Base-by-base conservation (phyloP, 2,329 filamentous ascomycete genomes). In the Hymenoscyphus infarciens region DNA sequence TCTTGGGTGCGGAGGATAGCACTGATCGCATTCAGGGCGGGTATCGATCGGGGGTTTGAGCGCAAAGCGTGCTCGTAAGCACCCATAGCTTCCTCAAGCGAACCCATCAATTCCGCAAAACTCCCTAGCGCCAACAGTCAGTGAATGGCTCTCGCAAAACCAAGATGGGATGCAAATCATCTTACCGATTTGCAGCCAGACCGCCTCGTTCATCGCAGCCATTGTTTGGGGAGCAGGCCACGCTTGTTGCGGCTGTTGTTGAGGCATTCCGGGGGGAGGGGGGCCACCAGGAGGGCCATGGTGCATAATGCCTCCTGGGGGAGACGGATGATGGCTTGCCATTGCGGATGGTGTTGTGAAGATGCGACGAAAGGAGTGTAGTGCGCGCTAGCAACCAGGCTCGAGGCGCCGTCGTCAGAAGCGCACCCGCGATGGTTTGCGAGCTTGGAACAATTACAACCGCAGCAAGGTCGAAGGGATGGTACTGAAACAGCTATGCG, bases 181-280 rank as follows among this genome's bases (percentile, higher is more conserved):
- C 87, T 67, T 88, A 97, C 92, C 94, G 70, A 98, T 90, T 75
- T 95, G 90, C 73, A 96, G 83, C 94, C 94, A 98, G 61, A 96
- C 87, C 57, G 84, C 83, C 78, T 98, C 94, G 72, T 96, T 98
- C 73, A 94, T 84, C 6, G 85, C 81, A 5, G 86, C 82, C 60
- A 97, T n/a, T 15, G 52, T 85, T 74, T 91, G 89, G 70, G 93
- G 89, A 69, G 89, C 86, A 25, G 90, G 62, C 19, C 68, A 67
- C 60, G 66, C 69, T 53, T 69, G 54, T 27, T 29, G 56, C 4
- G 31, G 29, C 55, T 53, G 66, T 35, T 63, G 69, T 49, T 68
- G 70, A 55, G 66, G 65, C 67, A 72, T 69, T 13, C 69, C 70
- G 16, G 70, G 71, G 1, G 69, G 69, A 33, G 72, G 70, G 63